phyloP scores from a whole-genome alignment of 2,329 filamentous ascomycete species.

The Sordariomycetes sp. region DNA sequence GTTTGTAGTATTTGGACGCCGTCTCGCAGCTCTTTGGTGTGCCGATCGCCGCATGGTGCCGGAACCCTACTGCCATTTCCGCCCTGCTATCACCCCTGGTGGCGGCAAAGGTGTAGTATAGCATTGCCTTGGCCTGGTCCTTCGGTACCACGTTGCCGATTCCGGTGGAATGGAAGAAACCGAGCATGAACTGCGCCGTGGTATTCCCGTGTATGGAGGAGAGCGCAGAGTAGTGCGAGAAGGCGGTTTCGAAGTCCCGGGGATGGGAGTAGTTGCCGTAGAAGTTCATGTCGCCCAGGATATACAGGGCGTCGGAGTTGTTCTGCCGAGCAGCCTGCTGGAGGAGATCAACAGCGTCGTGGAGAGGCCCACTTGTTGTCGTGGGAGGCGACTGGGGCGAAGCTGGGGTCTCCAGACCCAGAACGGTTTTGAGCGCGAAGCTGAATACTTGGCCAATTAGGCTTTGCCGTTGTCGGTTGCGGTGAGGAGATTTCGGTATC shows the following conservation, averaged over 20 bases:
- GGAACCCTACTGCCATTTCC: conserved; percentile 86
- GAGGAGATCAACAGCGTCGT: conserved; percentile 37
- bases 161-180: conserved; percentile 90
- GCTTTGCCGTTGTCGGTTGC: conserved; percentile 27
- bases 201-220: conserved; percentile 70
- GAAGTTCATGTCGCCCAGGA: conserved; percentile 91
- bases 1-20: conserved; percentile 80
- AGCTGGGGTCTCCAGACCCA: conserved; percentile 32
- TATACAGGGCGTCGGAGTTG: conserved; percentile 73
- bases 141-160: conserved; percentile 67
- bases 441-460: conserved; percentile 26
- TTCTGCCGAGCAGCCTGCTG: conserved; percentile 38
- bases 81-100: conserved; percentile 69
- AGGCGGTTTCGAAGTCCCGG: conserved; percentile 65
- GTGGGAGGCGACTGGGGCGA: conserved; percentile 24
- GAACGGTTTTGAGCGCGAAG: conserved; percentile 32
- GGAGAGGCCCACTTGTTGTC: conserved; percentile 26
- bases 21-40: conserved; percentile 76
- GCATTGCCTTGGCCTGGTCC: conserved; percentile 80
- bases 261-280: conserved; percentile 89
- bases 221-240: conserved; percentile 67
- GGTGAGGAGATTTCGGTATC: conserved; percentile 30
- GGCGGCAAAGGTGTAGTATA: conserved; percentile 93
- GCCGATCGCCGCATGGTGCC: conserved; percentile 75
- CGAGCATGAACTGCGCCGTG: conserved; percentile 91